phyloP scores from a whole-genome alignment of 306 rosid species.

The Purshia tridentata region DNA sequence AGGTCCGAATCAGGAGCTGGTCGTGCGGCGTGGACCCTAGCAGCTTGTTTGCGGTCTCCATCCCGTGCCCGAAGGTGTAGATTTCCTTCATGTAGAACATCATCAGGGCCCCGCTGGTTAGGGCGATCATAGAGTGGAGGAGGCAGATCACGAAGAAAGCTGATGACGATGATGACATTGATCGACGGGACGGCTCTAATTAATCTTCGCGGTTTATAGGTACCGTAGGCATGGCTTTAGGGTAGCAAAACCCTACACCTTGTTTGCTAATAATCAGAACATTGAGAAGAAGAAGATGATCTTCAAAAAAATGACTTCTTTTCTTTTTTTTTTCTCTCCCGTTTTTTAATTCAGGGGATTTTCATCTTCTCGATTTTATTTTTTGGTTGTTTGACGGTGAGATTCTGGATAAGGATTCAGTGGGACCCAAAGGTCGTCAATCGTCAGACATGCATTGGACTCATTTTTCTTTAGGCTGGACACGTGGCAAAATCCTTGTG shows the following conservation, averaged over 20 bases:
- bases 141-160: constrained; percentile 80
- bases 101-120: constrained; percentile 69
- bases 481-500: neutral
- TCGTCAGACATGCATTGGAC: neutral
- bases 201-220: neutral
- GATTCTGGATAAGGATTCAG: constrained; percentile 24
- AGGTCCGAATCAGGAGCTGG: constrained; percentile 85
- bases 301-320: too few species aligned
- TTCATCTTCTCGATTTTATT: too few species aligned
- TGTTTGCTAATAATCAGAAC: neutral
- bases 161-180: constrained; percentile 39
- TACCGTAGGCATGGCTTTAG: constrained; percentile 6
- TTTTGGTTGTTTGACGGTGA: neutral
- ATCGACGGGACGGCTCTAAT: constrained; percentile 10
- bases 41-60: constrained; percentile 58
- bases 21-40: constrained; percentile 92
- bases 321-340: neutral
- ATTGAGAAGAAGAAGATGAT: neutral
- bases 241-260: constrained; percentile 32
- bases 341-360: neutral
- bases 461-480: neutral
- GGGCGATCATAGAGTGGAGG: constrained; percentile 67
- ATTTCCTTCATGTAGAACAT: constrained; percentile 95
- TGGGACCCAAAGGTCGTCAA: constrained; percentile 4
- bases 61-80: constrained; percentile 80